Evolutionary conservation across 441 rosid genomes (phyloP), one percentile per base, ranked within the genome.

Genomic region (Populus tomentosa): DNA sequence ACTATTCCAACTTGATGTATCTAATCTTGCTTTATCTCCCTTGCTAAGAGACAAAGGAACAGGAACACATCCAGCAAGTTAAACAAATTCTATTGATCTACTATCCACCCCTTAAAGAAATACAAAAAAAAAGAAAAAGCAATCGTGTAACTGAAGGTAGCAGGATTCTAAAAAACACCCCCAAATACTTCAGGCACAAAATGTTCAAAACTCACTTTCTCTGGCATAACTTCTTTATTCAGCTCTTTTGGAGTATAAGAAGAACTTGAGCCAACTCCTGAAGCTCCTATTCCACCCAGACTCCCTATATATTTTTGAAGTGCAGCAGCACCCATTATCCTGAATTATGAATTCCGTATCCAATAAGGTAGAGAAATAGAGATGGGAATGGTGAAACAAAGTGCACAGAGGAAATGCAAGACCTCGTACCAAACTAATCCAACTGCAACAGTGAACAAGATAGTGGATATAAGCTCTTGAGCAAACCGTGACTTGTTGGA

Each of bases 191-290:
- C 3, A 69, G 61, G 63, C 26, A 32, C 8, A 24, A 40, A 73
- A 13, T n/a, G 5, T n/a, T 30, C 71, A 53, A 72, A 5, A 56
- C 46, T 36, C 85, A 92, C 99, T 97, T 96, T 96, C 85, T 96
- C 98, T 3, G 99, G 99, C 77, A 77, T 90, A 79, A 91, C 88
- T 87, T 96, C 98, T 87, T 92, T 94, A 86, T 94, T 96, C 81
- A 89, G 74, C 71, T 96, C 99, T 84, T 96, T 96, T 50, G 99
- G 93, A 68, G 97, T 32, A 85, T 91, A 94, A 69, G 97, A 94
- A 82, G 98, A 92, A 84, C 93, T 90, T 40, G 99, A 96, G 74
- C 99, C 98, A 81, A 94, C 98, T 71, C 99, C 98, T 59, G 99
- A 94, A 79, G 98, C 74, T 84, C 98, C 99, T 74, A 95, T 94